Evolutionary conservation across 208 protist genomes (phyloP).

Genomic region (Leishmania arabica): DNA sequence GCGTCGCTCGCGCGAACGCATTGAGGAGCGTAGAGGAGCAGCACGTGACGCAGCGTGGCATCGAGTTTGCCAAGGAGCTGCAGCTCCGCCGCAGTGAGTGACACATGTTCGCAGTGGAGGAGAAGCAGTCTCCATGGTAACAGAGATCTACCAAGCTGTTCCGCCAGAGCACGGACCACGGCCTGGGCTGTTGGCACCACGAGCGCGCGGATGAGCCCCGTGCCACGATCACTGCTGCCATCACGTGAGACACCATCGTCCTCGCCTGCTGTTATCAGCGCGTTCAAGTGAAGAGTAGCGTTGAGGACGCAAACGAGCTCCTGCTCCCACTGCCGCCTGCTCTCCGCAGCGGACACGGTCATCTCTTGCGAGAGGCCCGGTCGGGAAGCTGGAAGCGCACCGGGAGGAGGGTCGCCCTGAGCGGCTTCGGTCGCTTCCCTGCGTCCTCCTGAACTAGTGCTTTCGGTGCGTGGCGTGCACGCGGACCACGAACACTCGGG

Average conservation of each 20-base stretch:
- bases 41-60: slow-evolving; percentile 11
- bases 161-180: slow-evolving; percentile 35
- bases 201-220: not conserved
- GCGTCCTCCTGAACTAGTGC: not conserved
- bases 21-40: not conserved
- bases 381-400: not conserved
- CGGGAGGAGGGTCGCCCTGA: not conserved
- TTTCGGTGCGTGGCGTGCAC: too few relatives aligned
- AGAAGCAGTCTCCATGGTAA: slow-evolving; percentile 27
- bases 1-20: not conserved
- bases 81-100: slow-evolving; percentile 12
- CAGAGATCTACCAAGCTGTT: slow-evolving; percentile 35
- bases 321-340: slow-evolving; percentile 16
- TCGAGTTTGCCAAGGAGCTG: slow-evolving; percentile 20
- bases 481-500: not conserved
- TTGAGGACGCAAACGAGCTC: slow-evolving; percentile 25
- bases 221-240: not conserved
- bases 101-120: not conserved
- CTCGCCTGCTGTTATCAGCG: not conserved
- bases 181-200: slow-evolving; percentile 30
- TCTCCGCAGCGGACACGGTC: not conserved
- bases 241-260: not conserved
- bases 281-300: slow-evolving; percentile 16
- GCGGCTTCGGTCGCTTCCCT: not conserved
- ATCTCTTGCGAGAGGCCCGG: not conserved